Evolutionary conservation across 495 filamentous ascomycete genomes (phyloP), one percentile per base, ranked within the genome.

Genomic region (Podospora pseudopauciseta): DNA sequence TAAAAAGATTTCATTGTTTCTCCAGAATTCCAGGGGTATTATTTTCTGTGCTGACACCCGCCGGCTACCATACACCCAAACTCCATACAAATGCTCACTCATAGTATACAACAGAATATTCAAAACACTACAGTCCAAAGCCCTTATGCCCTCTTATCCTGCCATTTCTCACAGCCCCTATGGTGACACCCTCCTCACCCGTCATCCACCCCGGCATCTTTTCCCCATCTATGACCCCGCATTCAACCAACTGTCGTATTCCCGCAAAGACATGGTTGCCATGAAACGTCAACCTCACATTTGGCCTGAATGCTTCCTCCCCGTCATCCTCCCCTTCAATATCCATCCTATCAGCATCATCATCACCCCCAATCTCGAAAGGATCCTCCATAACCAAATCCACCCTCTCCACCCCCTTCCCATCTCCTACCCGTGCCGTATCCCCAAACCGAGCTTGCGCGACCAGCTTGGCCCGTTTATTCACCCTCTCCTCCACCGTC

Each of bases 131-230:
- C 28, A 85, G 54, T 2, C 81, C 83, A 7, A 80, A 82, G 5
- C 83, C 83, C 65, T 78, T 83, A 65, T 80, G 74, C 2, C 84
- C 85, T 54, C 75, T 75, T 67, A 87, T 87, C 71, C 84, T 85
- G 3, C 92, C 90, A 57, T 83, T 73, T 64, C 82, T 85, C 0
- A 96, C 86, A 55, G 85, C 83, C 0, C 90, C 91, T 57, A 88
- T 78, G 70, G 89, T 94, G 3, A 96, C 87, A 0, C 87, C 90
- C 23, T 91, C 92, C 73, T 96, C 92, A 1, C 93, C 93, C 1
- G 92, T 94, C 89, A 96, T 90, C 93, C 93, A 97, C 0, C 92
- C 90, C 0, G 92, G 92, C 88, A 96, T 94, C 26, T 80, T 84
- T 76, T 87, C 84, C 0, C 90, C 90, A 71, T 94, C 87, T 15